Base-by-base conservation (phyloP, 2,329 filamentous ascomycete species). In the Emmonsia crescens region DNA sequence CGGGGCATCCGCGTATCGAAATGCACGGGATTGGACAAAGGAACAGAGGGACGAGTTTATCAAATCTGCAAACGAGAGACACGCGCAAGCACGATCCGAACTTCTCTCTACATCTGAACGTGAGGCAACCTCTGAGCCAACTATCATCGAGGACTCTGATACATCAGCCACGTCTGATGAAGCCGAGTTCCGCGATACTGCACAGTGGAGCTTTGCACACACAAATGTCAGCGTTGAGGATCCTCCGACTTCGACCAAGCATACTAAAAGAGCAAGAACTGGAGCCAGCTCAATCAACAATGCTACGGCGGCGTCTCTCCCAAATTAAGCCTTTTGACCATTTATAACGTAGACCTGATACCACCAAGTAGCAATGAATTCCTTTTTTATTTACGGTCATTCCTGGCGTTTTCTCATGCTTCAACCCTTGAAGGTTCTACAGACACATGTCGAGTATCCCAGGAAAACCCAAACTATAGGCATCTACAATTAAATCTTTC, bases 1-100 rank as follows among this genome's bases (percentile, higher is more conserved):
- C 58, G 77, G 76, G n/a, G 71, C 69, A 10, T 69, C 68, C 3
- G 74, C 74, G 55, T 76, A 77, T 63, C 70, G 77, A 57, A 79
- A 79, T 66, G 65, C 67, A 0, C 68, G 76, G 61, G 75, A 79
- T 52, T 65, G 74, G 65, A 74, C 77, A 3, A 68, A 71, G 62
- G 63, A 67, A 33, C 64, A 76, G 55, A 73, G 78, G 10, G 70
- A 77, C 61, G 55, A 48, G 21, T 71, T 76, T 52, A 74, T 77
- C 29, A 61, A 62, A 36, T 63, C 29, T 10, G 62, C 60, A 55
- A 63, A 63, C 27, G 49, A 61, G 16, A 59, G 36, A 21, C 48
- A 48, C 46, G n/a, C 31, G 10, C 12, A 55, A 24, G 46, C 27
- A 14, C 10, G 21, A 42, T 57, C 33, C 21, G 6, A 19, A 44